Conservation (phyloP, 1,284 basidiomycete genomes). For the Austroboletus novae-zelandiae region DNA sequence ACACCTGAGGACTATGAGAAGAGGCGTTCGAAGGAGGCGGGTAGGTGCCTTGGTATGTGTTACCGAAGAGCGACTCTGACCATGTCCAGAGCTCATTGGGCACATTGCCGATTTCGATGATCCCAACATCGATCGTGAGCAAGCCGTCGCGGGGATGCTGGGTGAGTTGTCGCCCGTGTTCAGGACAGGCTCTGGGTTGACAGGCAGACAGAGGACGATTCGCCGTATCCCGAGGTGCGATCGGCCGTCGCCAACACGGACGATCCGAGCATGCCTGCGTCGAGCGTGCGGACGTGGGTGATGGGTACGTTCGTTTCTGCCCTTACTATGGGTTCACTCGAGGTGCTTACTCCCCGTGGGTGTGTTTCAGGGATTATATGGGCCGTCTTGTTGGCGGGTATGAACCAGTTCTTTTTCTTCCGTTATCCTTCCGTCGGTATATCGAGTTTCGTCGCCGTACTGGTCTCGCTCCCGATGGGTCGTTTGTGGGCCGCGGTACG, state of each 20-base stretch:
- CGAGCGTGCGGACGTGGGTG: conserved; percentile 65
- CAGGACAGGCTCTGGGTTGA: background rate
- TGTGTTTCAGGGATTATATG: conserved; percentile 36
- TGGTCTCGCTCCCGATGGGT: conserved; percentile 65
- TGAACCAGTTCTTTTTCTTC: conserved; percentile 71
- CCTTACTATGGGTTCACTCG: too few relatives aligned
- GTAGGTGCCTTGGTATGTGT: conserved; percentile 6
- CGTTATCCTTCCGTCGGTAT: conserved; percentile 58
- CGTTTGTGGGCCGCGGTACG: conserved; percentile 50
- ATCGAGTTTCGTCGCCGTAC: conserved; percentile 54
- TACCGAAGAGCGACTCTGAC: background rate
- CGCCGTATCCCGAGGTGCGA: conserved; percentile 74
- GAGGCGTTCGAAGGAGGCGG: background rate
- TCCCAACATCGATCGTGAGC: conserved; percentile 58
- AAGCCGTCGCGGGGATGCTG: conserved; percentile 38
- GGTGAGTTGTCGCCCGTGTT: conserved; percentile 12
- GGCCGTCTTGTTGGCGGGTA: conserved; percentile 56
- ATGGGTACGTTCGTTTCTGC: conserved; percentile 41
- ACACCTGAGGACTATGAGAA: conserved; percentile 16
- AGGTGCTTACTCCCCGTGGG: too few relatives aligned
- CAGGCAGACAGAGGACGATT: conserved; percentile 46
- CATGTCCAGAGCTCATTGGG: conserved; percentile 11
- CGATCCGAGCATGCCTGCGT: conserved; percentile 58
- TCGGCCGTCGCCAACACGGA: conserved; percentile 76
- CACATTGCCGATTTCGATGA: conserved; percentile 50